Evolutionary conservation across 768 basidiomycete genomes (phyloP).

Genomic region (Erythrobasidium yunnanense): DNA sequence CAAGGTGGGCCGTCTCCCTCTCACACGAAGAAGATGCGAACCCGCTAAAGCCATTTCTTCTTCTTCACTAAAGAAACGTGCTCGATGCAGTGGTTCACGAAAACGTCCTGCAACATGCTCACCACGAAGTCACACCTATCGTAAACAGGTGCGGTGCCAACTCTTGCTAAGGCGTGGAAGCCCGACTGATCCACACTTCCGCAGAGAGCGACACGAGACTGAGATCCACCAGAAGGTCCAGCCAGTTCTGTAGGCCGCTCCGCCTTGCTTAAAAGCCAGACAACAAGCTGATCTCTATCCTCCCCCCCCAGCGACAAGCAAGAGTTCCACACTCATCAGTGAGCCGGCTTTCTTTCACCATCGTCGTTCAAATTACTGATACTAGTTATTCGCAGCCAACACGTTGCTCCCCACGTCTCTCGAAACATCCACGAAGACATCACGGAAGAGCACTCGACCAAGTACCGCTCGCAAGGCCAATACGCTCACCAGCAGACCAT

Average conservation of each 20-base stretch:
- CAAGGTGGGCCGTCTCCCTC: not conserved
- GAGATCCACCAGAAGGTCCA: slow-evolving; percentile 27
- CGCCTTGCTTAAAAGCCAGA: not conserved
- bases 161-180: not conserved
- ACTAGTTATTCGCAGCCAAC: not conserved
- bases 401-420: slow-evolving; percentile 20
- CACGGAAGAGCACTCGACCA: slow-evolving; percentile 20
- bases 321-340: slow-evolving; percentile 21
- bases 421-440: slow-evolving; percentile 20
- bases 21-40: not conserved
- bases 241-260: slow-evolving; percentile 11
- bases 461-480: slow-evolving; percentile 11
- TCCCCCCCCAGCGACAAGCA: slow-evolving; percentile 14
- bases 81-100: slow-evolving; percentile 24
- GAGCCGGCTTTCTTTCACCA: not conserved
- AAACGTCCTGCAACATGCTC: slow-evolving; percentile 23
- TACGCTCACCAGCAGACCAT: slow-evolving; percentile 5
- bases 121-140: slow-evolving; percentile 23
- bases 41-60: too few species aligned
- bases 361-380: not conserved
- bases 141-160: not conserved
- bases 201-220: slow-evolving; percentile 22
- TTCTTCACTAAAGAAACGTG: slow-evolving; percentile 10
- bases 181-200: not conserved
- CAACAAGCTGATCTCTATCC: not conserved